These are phyloP conservation scores for Marasmius sp. DNA, from an alignment of 1,284 basidiomycete genomes.

Conservation along the genomic window DNA sequence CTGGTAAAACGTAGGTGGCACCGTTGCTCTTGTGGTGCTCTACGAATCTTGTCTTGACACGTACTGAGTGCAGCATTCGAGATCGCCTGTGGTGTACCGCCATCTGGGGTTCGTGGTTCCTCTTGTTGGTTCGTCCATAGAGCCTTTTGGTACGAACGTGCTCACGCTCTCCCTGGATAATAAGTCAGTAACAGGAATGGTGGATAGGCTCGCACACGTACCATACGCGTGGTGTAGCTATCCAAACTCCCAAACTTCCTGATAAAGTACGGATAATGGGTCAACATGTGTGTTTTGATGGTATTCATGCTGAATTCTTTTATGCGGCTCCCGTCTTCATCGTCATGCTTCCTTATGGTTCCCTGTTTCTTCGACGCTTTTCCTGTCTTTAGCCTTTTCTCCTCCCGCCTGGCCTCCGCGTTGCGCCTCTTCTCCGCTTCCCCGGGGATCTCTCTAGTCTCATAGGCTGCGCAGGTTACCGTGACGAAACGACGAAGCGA, in stretches of 20 bases:
- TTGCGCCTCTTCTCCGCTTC: neutral
- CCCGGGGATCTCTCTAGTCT: neutral
- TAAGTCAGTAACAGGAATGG: too few relatives aligned
- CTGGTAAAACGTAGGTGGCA: neutral
- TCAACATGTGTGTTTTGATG: neutral
- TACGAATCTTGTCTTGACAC: neutral
- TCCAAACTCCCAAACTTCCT: neutral
- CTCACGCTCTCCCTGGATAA: neutral
- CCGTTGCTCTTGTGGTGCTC: neutral
- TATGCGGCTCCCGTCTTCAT: neutral
- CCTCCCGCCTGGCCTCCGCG: neutral
- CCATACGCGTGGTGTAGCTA: neutral
- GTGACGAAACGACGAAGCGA: neutral
- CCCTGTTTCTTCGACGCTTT: neutral
- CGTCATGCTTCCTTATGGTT: neutral
- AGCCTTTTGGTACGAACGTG: neutral
- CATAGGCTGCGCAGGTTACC: neutral
- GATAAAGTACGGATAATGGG: neutral
- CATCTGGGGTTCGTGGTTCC: neutral
- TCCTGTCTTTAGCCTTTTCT: neutral
- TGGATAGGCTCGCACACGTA: too few relatives aligned
- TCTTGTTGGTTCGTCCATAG: neutral
- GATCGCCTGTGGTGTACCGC: neutral
- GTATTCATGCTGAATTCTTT: neutral
- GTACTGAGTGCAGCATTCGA: neutral